A percentile compares a stretch with the other conserved stretches of the same genome.
Conservation (phyloP, 1,139 yeast genomes). For the Nakaseomyces delphensis region DNA sequence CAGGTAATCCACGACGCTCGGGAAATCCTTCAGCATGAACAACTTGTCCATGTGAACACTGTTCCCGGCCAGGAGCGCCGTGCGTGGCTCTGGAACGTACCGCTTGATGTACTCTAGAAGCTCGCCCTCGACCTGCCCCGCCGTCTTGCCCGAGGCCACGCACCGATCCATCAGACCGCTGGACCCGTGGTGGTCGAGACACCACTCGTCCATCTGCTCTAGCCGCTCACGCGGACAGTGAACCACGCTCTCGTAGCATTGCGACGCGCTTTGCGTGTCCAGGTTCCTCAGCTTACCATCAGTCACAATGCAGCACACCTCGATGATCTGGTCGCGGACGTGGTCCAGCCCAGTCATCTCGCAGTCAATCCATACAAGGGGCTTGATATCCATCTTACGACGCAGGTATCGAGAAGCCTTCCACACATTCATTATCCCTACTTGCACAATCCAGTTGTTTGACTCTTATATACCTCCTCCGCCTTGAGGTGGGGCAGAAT, state of each 20-base stretch:
- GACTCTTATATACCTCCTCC: too few species aligned
- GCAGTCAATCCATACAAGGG: slow-evolving; percentile 80
- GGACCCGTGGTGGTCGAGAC: slow-evolving; percentile 64
- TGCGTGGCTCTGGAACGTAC: slow-evolving; percentile 44
- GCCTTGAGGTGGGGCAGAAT: too few species aligned
- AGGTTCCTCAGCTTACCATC: slow-evolving; percentile 66
- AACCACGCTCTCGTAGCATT: slow-evolving; percentile 63
- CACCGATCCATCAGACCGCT: slow-evolving; percentile 76
- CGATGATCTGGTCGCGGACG: slow-evolving; percentile 67
- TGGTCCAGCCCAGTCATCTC: slow-evolving; percentile 93
- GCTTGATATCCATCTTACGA: slow-evolving; percentile 16
- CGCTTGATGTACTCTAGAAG: slow-evolving; percentile 52
- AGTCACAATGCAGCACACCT: slow-evolving; percentile 83
- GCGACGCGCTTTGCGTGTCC: slow-evolving; percentile 44
- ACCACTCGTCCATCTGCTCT: slow-evolving; percentile 81
- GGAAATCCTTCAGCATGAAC: slow-evolving; percentile 79
- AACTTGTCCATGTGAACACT: slow-evolving; percentile 85
- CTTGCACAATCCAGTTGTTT: too few species aligned
- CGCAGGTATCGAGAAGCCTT: not conserved
- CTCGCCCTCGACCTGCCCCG: slow-evolving; percentile 54
- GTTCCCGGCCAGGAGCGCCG: slow-evolving; percentile 80
- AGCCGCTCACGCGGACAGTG: slow-evolving; percentile 58
- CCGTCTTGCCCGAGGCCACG: slow-evolving; percentile 45
- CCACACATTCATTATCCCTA: too few species aligned
- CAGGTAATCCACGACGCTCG: slow-evolving; percentile 58